Evolutionary conservation across 2,329 filamentous ascomycete genomes (phyloP).

Genomic region (Colletotrichum sp.): DNA sequence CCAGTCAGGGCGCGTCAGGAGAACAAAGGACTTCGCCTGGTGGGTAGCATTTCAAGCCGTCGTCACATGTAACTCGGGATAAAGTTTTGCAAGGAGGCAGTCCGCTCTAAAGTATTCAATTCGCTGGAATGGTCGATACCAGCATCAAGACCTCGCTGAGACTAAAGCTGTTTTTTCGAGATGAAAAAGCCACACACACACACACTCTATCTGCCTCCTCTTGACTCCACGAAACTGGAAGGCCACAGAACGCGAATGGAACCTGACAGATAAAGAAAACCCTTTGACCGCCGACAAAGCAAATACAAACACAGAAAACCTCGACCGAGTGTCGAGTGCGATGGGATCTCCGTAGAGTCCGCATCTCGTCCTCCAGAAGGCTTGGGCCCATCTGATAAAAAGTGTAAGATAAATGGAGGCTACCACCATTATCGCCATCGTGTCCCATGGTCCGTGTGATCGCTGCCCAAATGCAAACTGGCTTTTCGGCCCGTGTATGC

Average conservation of each 20-base stretch:
- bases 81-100: not conserved
- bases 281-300: constrained; percentile 12
- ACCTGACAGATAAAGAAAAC: constrained; percentile 9
- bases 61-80: not conserved
- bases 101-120: constrained; percentile 20
- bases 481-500: constrained; percentile 1
- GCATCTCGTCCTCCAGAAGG: not conserved
- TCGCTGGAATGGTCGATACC: constrained; percentile 18
- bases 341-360: not conserved
- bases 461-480: constrained; percentile 13
- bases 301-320: constrained; percentile 10
- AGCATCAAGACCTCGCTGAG: constrained; percentile 18
- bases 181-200: constrained; percentile 5
- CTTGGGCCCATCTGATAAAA: constrained; percentile 12
- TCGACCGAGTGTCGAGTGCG: not conserved
- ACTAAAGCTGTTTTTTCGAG: constrained; percentile 8
- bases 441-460: constrained; percentile 18
- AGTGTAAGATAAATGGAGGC: constrained; percentile 5
- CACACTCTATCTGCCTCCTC: constrained; percentile 11
- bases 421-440: constrained; percentile 8
- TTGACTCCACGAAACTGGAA: constrained; percentile 7
- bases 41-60: not conserved
- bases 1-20: not conserved
- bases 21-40: not conserved
- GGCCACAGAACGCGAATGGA: constrained; percentile 12